Evolutionary conservation across 305 asterid genomes (phyloP).

Genomic region (Vinca major): DNA sequence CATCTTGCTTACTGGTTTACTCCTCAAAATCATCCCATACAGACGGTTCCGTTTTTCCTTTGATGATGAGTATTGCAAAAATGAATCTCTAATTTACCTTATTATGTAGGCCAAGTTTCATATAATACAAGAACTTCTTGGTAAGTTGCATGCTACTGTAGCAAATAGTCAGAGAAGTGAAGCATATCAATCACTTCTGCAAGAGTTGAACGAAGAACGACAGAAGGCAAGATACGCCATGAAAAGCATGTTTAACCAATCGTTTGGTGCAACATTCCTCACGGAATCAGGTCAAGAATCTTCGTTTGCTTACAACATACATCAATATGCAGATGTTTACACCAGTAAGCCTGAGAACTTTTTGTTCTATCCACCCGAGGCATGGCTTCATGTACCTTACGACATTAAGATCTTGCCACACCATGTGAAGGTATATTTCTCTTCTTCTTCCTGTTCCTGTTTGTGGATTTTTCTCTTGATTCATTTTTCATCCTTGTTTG

Average conservation of each 20-base stretch:
- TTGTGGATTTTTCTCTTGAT: background rate
- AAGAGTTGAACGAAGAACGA: slow-evolving; percentile 76
- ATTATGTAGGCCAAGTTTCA: slow-evolving; percentile 74
- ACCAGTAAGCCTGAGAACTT: slow-evolving; percentile 96
- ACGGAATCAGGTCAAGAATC: slow-evolving; percentile 95
- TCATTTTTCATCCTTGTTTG: background rate
- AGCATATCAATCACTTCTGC: slow-evolving; percentile 50
- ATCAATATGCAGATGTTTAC: slow-evolving; percentile 86
- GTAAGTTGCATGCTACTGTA: slow-evolving; percentile 63
- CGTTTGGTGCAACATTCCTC: slow-evolving; percentile 90
- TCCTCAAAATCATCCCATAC: background rate
- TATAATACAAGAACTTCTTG: slow-evolving; percentile 79
- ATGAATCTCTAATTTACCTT: background rate
- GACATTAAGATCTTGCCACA: slow-evolving; percentile 97
- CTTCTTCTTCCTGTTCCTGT: slow-evolving; percentile 3
- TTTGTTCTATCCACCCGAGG: slow-evolving; percentile 68
- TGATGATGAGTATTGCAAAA: background rate
- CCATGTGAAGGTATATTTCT: slow-evolving; percentile 69
- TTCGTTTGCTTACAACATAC: slow-evolving; percentile 85
- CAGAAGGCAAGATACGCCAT: slow-evolving; percentile 56
- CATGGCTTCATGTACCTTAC: slow-evolving; percentile 93
- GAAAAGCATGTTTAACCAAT: slow-evolving; percentile 79
- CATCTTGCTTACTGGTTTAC: background rate
- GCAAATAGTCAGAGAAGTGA: slow-evolving; percentile 41
- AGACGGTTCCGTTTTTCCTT: background rate